These are phyloP conservation scores for Claviceps capensis DNA, from an alignment of 2,329 filamentous ascomycete species.

Conservation along the genomic window DNA sequence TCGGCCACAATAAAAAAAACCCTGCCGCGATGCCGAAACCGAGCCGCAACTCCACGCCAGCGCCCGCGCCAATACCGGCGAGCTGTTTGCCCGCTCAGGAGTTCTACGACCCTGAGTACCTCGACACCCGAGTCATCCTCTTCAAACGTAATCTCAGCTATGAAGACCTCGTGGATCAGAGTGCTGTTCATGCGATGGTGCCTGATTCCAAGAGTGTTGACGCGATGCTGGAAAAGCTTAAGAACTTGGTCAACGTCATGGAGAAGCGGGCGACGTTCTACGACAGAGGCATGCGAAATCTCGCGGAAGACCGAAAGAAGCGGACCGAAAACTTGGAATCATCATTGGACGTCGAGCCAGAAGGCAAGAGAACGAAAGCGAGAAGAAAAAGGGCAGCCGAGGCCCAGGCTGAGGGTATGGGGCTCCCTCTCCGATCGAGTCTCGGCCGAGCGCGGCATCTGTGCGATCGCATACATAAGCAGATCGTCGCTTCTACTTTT, in stretches of 20 bases:
- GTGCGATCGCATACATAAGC: too few species aligned
- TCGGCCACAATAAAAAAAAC: conserved; percentile 52
- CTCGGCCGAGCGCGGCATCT: too few species aligned
- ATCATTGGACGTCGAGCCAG: conserved; percentile 32
- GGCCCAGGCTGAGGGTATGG: conserved; percentile 24
- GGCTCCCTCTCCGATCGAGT: too few species aligned
- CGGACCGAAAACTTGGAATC: conserved; percentile 40
- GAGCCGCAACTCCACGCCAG: conserved; percentile 67
- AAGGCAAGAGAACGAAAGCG: conserved; percentile 48
- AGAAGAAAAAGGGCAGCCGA: conserved; percentile 69
- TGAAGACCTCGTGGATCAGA: conserved; percentile 56
- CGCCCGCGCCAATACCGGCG: conserved; percentile 33
- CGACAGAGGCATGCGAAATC: conserved; percentile 59
- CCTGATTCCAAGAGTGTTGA: conserved; percentile 52
- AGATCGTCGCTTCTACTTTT: background rate
- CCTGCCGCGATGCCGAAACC: conserved; percentile 49
- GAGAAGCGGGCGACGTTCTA: conserved; percentile 54
- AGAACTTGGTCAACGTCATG: conserved; percentile 50
- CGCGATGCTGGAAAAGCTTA: conserved; percentile 48
- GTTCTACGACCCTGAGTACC: conserved; percentile 47
- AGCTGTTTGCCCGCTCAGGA: conserved; percentile 41
- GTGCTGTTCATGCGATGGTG: conserved; percentile 40
- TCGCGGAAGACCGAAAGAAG: conserved; percentile 52
- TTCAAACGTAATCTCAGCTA: conserved; percentile 44
- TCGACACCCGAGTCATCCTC: conserved; percentile 47